Percentiles rank a stretch among this genome's conserved stretches.
Conservation (phyloP, 768 basidiomycete species). For the Paxillus rubicundulus region DNA sequence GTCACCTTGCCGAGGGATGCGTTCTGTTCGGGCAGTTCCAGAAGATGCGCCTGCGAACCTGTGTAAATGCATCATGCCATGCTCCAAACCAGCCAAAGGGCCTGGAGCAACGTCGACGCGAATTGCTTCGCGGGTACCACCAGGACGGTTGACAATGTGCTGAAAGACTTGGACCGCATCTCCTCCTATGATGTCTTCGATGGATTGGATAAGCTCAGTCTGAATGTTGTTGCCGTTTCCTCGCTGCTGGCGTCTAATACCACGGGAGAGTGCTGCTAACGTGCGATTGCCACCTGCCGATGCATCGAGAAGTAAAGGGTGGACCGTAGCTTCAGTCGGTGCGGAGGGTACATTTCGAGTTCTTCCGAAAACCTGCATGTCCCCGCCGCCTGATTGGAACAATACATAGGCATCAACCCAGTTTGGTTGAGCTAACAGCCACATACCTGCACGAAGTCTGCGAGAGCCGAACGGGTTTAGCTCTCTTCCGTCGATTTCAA, state of each 20-base stretch:
- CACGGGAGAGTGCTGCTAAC: constrained; percentile 44
- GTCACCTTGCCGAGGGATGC: constrained; percentile 45
- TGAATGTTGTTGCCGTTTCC: constrained; percentile 46
- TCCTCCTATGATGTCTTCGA: constrained; percentile 79
- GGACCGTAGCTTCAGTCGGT: constrained; percentile 69
- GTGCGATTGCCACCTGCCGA: constrained; percentile 44
- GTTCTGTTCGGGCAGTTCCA: constrained; percentile 63
- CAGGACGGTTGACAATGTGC: constrained; percentile 67
- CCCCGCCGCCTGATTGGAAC: constrained; percentile 44
- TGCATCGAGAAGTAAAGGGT: constrained; percentile 77
- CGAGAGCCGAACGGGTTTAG: constrained; percentile 45
- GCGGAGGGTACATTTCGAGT: constrained; percentile 48
- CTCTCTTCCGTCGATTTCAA: constrained; percentile 43
- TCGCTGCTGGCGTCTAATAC: constrained; percentile 55
- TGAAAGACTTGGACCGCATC: constrained; percentile 83
- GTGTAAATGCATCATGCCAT: constrained; percentile 47
- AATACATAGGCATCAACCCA: neutral
- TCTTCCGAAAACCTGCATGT: constrained; percentile 62
- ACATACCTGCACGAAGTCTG: constrained; percentile 42
- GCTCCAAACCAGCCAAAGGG: constrained; percentile 58
- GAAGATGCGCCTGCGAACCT: constrained; percentile 47
- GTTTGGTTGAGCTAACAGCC: neutral
- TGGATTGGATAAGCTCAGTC: constrained; percentile 66
- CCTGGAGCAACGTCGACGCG: constrained; percentile 74
- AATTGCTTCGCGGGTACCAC: constrained; percentile 61